A percentile compares a stretch with the other conserved stretches of the same genome.
Evolutionary conservation across 768 basidiomycete genomes (phyloP).

Genomic region (Macrolepiota fuliginosa): DNA sequence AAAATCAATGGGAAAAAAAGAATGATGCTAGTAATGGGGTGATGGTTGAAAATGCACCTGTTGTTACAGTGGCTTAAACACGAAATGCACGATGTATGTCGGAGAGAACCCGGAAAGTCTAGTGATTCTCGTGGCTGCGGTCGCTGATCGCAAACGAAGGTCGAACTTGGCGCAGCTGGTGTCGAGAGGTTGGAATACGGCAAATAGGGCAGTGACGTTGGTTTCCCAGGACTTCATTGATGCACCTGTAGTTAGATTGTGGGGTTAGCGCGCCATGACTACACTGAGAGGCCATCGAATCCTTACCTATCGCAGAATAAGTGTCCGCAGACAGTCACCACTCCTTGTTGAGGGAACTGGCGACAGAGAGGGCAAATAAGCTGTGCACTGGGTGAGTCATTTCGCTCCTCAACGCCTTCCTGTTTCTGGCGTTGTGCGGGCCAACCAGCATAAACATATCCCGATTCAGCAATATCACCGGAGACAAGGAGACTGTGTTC

Average conservation of each 20-base stretch:
- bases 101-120: neutral
- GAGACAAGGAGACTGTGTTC: constrained; percentile 47
- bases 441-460: constrained; percentile 40
- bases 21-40: neutral
- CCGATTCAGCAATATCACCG: constrained; percentile 42
- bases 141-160: constrained; percentile 19
- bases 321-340: constrained; percentile 30
- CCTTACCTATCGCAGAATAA: constrained; percentile 24
- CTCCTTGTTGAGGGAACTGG: constrained; percentile 27
- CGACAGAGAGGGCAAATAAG: constrained; percentile 31
- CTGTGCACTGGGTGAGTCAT: constrained; percentile 15
- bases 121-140: constrained; percentile 3
- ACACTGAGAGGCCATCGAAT: neutral
- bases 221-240: constrained; percentile 15
- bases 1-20: neutral
- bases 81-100: neutral
- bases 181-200: constrained; percentile 16
- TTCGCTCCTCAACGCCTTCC: neutral
- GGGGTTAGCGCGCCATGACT: neutral
- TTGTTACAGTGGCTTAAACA: neutral
- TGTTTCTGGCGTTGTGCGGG: constrained; percentile 23
- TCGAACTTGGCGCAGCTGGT: constrained; percentile 19
- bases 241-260: constrained; percentile 16
- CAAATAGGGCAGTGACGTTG: constrained; percentile 24
- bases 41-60: neutral